Evolutionary conservation across 129 eudicot genomes (phyloP), one percentile per base, ranked within the genome.

Genomic region (Erigeron canadensis): DNA sequence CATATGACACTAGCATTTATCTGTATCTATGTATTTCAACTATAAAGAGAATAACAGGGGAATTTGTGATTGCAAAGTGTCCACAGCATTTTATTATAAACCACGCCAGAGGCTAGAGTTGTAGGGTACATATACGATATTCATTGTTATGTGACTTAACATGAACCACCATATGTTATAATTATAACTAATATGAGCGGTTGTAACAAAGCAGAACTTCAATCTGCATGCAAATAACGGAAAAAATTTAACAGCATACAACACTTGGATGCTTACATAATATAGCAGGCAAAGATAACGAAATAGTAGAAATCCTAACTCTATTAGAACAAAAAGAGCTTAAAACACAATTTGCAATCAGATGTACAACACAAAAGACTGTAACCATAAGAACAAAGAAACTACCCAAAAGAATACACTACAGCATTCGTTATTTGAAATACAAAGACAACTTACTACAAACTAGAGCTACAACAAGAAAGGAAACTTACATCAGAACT

Each of bases 401-500:
- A 74, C 74, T 74, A 70, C 68, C 53, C 10, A n/a, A 74, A n/a
- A n/a, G n/a, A n/a, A 53, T 65, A 40, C 72, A 67, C 84, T 71
- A 75, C 81, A 75, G 67, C 6, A 41, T 61, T 54, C 39, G 72
- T 76, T 79, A 71, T 61, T 65, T 15, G 61, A 57, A 42, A 76
- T 62, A 62, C 71, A 37, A 72, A 65, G 43, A 34, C 51, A 12
- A 34, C 73, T 65, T 65, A 34, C 78, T 53, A 78, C 51, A 50
- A 67, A 71, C 82, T 45, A 81, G 71, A 77, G 65, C 82, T 70
- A 86, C 83, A 62, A 64, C 65, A 75, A 80, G 28, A 69, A 63
- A 70, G 11, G 40, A 80, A 37, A 48, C 84, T 79, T 74, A 76
- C 73, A 72, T 77, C 58, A 63, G 69, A 43, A 72, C 87, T 85